These are phyloP conservation scores for Raphanus sativus DNA, from an alignment of 345 rosid genomes.

Conservation along the genomic window DNA sequence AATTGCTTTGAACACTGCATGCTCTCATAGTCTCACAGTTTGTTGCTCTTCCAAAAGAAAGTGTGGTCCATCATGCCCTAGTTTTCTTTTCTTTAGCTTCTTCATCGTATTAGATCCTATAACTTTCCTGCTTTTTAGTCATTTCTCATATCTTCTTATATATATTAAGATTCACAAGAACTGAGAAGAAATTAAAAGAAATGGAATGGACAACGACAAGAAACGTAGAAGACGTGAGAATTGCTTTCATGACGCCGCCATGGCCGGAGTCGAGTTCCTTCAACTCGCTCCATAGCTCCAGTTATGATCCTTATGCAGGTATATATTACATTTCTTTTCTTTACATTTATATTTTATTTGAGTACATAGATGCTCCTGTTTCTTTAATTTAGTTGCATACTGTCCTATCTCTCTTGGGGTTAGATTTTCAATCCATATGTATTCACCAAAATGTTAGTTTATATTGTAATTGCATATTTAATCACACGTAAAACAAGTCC, in stretches of 20 bases:
- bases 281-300: constrained; percentile 62
- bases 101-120: background rate
- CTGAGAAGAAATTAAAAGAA: background rate
- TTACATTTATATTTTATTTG: background rate
- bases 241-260: constrained; percentile 30
- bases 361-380: background rate
- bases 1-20: background rate
- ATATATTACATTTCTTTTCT: constrained; percentile 23
- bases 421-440: background rate
- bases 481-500: background rate
- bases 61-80: constrained; percentile 38
- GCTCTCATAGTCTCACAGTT: constrained; percentile 3
- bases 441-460: background rate
- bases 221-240: constrained; percentile 34
- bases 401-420: background rate
- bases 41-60: background rate
- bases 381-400: background rate
- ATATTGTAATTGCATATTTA: background rate
- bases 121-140: background rate
- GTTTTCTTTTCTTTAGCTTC: background rate
- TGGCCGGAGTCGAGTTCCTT: constrained; percentile 44
- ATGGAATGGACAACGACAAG: constrained; percentile 32
- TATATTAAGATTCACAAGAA: constrained; percentile 13
- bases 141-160: constrained; percentile 9
- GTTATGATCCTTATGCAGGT: constrained; percentile 69